phyloP scores from a whole-genome alignment of 108 stramenopile species.

The Nitzschia sp. region DNA sequence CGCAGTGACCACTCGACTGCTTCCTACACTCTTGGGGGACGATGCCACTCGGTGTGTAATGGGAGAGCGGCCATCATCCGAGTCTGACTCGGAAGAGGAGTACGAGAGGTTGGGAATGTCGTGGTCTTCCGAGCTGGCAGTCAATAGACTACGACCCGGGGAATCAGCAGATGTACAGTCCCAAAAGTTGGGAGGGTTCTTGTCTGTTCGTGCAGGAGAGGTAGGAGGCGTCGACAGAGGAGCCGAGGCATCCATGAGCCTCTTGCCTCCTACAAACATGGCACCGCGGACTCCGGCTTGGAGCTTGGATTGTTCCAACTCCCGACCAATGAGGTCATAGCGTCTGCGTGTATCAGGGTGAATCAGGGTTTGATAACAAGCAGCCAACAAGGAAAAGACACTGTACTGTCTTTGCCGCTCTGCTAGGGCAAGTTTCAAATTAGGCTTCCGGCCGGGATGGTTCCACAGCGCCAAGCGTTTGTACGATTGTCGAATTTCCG shows the following conservation, averaged over 20 bases:
- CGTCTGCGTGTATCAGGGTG: conserved; percentile 37
- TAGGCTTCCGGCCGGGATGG: conserved; percentile 40
- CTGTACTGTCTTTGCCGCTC: conserved; percentile 20
- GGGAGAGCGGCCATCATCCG: background rate
- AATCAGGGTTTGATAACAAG: conserved; percentile 52
- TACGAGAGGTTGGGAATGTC: too few relatives aligned
- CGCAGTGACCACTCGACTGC: conserved; percentile 7
- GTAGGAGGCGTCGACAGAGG: background rate
- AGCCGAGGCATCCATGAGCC: background rate
- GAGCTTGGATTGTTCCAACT: conserved; percentile 18
- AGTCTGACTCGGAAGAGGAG: background rate
- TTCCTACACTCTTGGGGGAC: background rate
- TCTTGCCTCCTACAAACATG: conserved; percentile 33
- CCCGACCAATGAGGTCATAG: conserved; percentile 29
- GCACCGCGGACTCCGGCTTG: conserved; percentile 20
- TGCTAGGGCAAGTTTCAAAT: background rate
- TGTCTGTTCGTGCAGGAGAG: too few relatives aligned
- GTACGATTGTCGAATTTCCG: conserved; percentile 46
- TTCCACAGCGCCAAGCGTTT: conserved; percentile 46
- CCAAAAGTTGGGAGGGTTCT: too few relatives aligned
- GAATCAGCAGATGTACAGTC: too few relatives aligned
- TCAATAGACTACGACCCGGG: too few relatives aligned
- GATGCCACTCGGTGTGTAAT: background rate
- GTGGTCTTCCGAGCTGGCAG: too few relatives aligned
- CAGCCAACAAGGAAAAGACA: conserved; percentile 45